These are phyloP conservation scores for Collybia sordida DNA, from an alignment of 768 basidiomycete genomes.

Conservation along the genomic window DNA sequence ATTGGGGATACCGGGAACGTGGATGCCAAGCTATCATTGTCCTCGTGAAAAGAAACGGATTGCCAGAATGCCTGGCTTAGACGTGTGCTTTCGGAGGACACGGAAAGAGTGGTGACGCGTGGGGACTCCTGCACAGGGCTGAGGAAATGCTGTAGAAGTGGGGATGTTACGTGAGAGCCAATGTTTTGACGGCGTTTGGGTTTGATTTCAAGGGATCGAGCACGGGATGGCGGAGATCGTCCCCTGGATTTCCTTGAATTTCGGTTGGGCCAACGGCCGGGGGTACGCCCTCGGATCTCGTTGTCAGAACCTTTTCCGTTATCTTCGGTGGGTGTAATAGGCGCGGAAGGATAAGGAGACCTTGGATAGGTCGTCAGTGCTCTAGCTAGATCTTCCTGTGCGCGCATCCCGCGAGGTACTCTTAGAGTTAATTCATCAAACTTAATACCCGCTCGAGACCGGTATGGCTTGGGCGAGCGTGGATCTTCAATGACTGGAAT, in stretches of 20 bases:
- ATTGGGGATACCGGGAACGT: conserved; percentile 6
- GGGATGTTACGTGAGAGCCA: conserved; percentile 19
- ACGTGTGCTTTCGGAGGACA: conserved; percentile 11
- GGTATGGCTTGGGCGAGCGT: conserved; percentile 35
- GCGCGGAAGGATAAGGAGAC: conserved; percentile 36
- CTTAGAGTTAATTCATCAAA: conserved; percentile 12
- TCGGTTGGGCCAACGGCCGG: conserved; percentile 1
- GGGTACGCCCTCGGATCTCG: conserved; percentile 7
- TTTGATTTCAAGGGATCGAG: conserved; percentile 18
- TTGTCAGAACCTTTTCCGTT: conserved; percentile 12
- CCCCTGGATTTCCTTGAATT: conserved; percentile 2
- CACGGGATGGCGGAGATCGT: conserved; percentile 9
- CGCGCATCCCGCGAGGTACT: conserved; percentile 14
- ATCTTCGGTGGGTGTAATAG: conserved; percentile 6
- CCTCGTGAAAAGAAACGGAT: conserved; percentile 34
- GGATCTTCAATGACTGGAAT: conserved; percentile 33
- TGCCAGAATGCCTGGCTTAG: conserved; percentile 48
- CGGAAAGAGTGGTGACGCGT: conserved; percentile 24
- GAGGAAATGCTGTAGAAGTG: conserved; percentile 27
- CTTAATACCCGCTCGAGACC: conserved; percentile 8
- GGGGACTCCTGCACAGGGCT: conserved; percentile 20
- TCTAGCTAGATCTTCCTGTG: conserved; percentile 22
- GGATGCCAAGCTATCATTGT: conserved; percentile 5
- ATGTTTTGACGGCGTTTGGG: conserved; percentile 9
- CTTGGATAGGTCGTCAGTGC: conserved; percentile 35